phyloP scores from a whole-genome alignment of 129 eudicot genomes.

The Flaveria trinervia region DNA sequence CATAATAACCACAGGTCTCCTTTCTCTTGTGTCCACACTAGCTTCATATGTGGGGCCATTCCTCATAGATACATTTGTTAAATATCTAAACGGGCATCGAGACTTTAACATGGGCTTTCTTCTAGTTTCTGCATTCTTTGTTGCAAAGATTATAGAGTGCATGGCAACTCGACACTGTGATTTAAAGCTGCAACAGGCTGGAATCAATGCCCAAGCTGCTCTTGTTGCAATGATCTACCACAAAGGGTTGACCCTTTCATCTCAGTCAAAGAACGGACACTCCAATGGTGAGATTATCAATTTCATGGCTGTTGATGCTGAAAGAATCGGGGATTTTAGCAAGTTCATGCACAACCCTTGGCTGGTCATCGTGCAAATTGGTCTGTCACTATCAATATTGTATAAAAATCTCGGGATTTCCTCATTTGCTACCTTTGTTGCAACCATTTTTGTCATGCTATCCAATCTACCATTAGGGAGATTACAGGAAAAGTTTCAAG shows the following conservation, averaged over 20 bases:
- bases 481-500: constrained; percentile 68
- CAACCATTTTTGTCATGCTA: constrained; percentile 60
- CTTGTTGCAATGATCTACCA: constrained; percentile 68
- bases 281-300: constrained; percentile 80
- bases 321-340: constrained; percentile 62
- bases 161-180: constrained; percentile 63
- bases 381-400: constrained; percentile 56
- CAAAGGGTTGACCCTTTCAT: constrained; percentile 72
- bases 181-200: constrained; percentile 61
- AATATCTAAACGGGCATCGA: constrained; percentile 62
- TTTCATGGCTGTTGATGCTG: constrained; percentile 85
- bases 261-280: constrained; percentile 62
- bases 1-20: constrained; percentile 47
- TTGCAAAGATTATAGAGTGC: constrained; percentile 73
- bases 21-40: constrained; percentile 46
- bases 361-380: constrained; percentile 65
- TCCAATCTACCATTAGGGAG: constrained; percentile 66
- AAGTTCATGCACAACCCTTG: constrained; percentile 79
- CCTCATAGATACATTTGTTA: constrained; percentile 71
- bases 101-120: constrained; percentile 44
- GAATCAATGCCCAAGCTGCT: constrained; percentile 56
- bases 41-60: constrained; percentile 80
- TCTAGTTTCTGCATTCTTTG: constrained; percentile 57
- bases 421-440: constrained; percentile 59
- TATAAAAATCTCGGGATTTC: constrained; percentile 74